phyloP scores from a whole-genome alignment of 2,329 filamentous ascomycete species.

The Aplosporella prunicola region DNA sequence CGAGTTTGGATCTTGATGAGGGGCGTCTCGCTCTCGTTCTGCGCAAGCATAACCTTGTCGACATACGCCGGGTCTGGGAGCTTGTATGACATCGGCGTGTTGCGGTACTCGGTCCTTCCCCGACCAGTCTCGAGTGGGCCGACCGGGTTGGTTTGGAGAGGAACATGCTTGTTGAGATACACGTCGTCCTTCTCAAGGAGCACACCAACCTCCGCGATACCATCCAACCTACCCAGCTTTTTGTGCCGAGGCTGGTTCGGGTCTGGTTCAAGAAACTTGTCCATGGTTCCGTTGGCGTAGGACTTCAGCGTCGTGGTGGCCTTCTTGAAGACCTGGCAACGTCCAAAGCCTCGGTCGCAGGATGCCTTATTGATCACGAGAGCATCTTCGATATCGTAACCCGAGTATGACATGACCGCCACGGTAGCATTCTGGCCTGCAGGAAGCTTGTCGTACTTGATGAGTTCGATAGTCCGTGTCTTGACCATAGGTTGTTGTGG shows the following conservation, averaged over 20 bases:
- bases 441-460: conserved; percentile 94
- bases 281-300: conserved; percentile 70
- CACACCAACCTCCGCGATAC: conserved; percentile 77
- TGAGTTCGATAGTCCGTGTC: conserved; percentile 89
- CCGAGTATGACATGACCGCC: conserved; percentile 98
- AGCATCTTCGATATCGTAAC: conserved; percentile 98
- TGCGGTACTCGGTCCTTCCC: conserved; percentile 41
- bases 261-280: conserved; percentile 46
- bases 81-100: conserved; percentile 67
- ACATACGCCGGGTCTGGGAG: conserved; percentile 80
- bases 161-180: conserved; percentile 83
- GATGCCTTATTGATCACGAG: conserved; percentile 95
- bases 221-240: conserved; percentile 67
- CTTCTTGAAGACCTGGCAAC: conserved; percentile 97
- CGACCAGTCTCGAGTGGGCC: conserved; percentile 43
- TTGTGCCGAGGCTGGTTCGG: conserved; percentile 45
- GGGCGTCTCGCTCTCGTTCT: conserved; percentile 75
- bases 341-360: conserved; percentile 86
- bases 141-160: conserved; percentile 64
- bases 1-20: conserved; percentile 91
- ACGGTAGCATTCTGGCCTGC: conserved; percentile 96
- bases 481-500: conserved; percentile 97
- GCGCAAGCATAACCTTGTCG: conserved; percentile 91
- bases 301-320: conserved; percentile 77
- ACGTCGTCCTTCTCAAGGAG: conserved; percentile 69